These are phyloP conservation scores for Cornus controversa DNA, from an alignment of 148 eudicot species.

Conservation along the genomic window DNA sequence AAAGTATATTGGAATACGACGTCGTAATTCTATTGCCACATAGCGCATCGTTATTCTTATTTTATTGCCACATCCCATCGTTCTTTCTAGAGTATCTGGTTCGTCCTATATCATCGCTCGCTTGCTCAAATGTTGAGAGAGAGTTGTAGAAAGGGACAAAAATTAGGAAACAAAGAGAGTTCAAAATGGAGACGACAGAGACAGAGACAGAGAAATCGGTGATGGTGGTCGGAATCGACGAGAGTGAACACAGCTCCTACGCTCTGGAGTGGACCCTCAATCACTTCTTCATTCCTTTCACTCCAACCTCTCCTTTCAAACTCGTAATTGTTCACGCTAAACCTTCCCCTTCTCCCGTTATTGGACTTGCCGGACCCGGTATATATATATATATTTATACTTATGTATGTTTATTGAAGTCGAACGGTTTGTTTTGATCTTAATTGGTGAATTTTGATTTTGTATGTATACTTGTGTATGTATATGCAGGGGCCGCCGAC, in stretches of 20 bases:
- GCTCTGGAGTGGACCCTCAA: conserved; percentile 63
- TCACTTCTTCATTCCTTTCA: conserved; percentile 47
- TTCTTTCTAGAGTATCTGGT: too few relatives aligned
- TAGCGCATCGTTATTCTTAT: too few relatives aligned
- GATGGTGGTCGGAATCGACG: conserved; percentile 54
- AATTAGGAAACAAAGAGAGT: too few relatives aligned
- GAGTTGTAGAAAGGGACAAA: too few relatives aligned
- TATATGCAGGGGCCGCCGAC: conserved; percentile 43
- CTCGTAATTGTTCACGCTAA: conserved; percentile 58
- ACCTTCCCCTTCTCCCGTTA: conserved; percentile 39
- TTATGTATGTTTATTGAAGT: neutral
- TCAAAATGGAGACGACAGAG: conserved; percentile 17
- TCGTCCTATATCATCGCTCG: too few relatives aligned
- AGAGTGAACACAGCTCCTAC: conserved; percentile 60
- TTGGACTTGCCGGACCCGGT: conserved; percentile 65
- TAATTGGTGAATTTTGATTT: neutral
- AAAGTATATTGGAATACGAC: too few relatives aligned
- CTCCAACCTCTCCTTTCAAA: conserved; percentile 40
- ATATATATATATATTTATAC: neutral
- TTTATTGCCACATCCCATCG: too few relatives aligned
- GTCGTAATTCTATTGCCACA: too few relatives aligned
- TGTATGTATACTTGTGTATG: too few relatives aligned
- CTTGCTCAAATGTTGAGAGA: too few relatives aligned
- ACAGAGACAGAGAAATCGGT: conserved; percentile 45
- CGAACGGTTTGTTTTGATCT: neutral